Conservation (phyloP, 768 basidiomycete species). For the Rubroboletus satanas region DNA sequence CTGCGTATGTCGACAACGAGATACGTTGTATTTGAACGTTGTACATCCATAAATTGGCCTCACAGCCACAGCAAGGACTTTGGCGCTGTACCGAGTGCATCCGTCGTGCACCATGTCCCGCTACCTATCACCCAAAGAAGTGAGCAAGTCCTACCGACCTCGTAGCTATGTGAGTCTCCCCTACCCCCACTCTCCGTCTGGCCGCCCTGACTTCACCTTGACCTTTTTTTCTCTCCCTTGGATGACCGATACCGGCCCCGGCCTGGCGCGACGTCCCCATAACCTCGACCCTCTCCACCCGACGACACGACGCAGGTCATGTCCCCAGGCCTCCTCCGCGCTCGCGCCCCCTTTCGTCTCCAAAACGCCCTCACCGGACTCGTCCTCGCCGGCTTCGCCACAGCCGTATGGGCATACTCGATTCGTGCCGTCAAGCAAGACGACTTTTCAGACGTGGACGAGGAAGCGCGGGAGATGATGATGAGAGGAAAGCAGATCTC, state of each 20-base stretch:
- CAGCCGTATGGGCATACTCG: conserved; percentile 87
- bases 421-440: conserved; percentile 94
- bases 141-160: conserved; percentile 36
- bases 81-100: background rate
- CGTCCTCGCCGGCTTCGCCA: conserved; percentile 65
- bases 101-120: conserved; percentile 25
- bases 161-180: conserved; percentile 32
- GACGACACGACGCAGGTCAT: conserved; percentile 43
- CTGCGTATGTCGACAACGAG: no score
- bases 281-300: no score
- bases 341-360: conserved; percentile 77
- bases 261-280: no score
- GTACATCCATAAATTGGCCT: background rate
- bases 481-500: conserved; percentile 22
- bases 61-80: conserved; percentile 12
- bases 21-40: no score
- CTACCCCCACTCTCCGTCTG: background rate
- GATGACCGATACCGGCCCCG: no score
- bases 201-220: background rate
- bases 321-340: conserved; percentile 85
- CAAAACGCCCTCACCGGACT: conserved; percentile 79
- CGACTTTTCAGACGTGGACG: conserved; percentile 82
- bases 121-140: conserved; percentile 35
- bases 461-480: conserved; percentile 62
- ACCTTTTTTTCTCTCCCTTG: no score